Percentiles rank a stretch among this genome's conserved stretches.
Evolutionary conservation across 768 basidiomycete species (phyloP).

Genomic region (Collybia sordida): DNA sequence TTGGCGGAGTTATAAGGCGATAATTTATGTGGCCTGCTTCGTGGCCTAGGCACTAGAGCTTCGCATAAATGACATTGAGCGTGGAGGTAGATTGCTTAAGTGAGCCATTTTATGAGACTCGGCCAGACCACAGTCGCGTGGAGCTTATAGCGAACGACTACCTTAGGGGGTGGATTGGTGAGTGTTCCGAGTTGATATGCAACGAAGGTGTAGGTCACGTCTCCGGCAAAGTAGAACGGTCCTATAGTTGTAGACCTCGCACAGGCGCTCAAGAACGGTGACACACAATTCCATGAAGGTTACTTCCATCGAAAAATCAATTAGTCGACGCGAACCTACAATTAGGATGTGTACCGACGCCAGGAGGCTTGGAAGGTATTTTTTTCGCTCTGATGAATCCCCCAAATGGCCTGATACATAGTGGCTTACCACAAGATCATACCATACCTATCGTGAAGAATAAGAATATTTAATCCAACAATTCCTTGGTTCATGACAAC

Average conservation of each 20-base stretch:
- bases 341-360: slow-evolving; percentile 17
- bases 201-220: slow-evolving; percentile 38
- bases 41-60: slow-evolving; percentile 60
- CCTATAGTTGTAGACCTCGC: slow-evolving; percentile 45
- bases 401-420: too few species aligned
- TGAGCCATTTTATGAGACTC: slow-evolving; percentile 31
- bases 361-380: slow-evolving; percentile 38
- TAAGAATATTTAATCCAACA: too few species aligned
- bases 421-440: too few species aligned
- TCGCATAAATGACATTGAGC: slow-evolving; percentile 55
- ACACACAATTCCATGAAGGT: slow-evolving; percentile 48
- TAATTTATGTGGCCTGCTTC: slow-evolving; percentile 59
- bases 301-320: slow-evolving; percentile 20
- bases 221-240: slow-evolving; percentile 41
- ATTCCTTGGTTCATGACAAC: too few species aligned
- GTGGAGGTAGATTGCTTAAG: slow-evolving; percentile 52
- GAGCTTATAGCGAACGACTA: too few species aligned
- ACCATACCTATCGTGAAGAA: too few species aligned
- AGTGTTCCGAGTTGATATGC: slow-evolving; percentile 43
- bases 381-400: background rate
- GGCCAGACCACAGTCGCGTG: slow-evolving; percentile 17
- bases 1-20: slow-evolving; percentile 42
- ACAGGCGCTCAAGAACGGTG: slow-evolving; percentile 48
- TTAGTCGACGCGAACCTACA: background rate
- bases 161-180: slow-evolving; percentile 40